phyloP scores from a whole-genome alignment of 2,329 filamentous ascomycete genomes.

The Fusarium pseudonygamai region DNA sequence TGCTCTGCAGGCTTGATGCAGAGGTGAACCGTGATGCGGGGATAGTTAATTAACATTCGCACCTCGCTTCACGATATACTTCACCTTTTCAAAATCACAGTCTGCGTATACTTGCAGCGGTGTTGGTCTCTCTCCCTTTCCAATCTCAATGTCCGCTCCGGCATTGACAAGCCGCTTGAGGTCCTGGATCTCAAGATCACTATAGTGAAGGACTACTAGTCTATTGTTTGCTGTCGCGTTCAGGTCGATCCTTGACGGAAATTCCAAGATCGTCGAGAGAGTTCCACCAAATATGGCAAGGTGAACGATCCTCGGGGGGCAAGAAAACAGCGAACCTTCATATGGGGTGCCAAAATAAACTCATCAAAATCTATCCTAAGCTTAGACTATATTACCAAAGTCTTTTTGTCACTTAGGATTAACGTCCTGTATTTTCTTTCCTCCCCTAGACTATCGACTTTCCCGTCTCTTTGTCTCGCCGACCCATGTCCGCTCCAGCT shows the following conservation, averaged over 20 bases:
- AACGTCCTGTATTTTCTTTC: too few relatives aligned
- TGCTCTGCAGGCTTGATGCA: not conserved
- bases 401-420: too few relatives aligned
- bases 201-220: not conserved
- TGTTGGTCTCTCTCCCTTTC: not conserved
- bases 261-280: not conserved
- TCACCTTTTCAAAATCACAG: not conserved
- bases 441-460: too few relatives aligned
- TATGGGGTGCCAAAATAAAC: too few relatives aligned
- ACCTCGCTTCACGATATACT: not conserved
- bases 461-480: not conserved
- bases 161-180: not conserved
- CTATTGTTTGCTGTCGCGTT: not conserved
- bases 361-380: too few relatives aligned
- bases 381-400: too few relatives aligned
- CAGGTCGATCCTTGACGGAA: not conserved
- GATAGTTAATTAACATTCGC: not conserved
- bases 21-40: not conserved
- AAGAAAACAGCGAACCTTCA: too few relatives aligned
- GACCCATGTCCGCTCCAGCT: not conserved
- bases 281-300: not conserved
- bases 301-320: too few relatives aligned
- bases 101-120: not conserved
- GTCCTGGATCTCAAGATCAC: rapidly evolving
- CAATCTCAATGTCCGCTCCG: not conserved